Evolutionary conservation across 208 protist genomes (phyloP), one percentile per base, ranked within the genome.

Genomic region (Paratrypanosoma confusum): DNA sequence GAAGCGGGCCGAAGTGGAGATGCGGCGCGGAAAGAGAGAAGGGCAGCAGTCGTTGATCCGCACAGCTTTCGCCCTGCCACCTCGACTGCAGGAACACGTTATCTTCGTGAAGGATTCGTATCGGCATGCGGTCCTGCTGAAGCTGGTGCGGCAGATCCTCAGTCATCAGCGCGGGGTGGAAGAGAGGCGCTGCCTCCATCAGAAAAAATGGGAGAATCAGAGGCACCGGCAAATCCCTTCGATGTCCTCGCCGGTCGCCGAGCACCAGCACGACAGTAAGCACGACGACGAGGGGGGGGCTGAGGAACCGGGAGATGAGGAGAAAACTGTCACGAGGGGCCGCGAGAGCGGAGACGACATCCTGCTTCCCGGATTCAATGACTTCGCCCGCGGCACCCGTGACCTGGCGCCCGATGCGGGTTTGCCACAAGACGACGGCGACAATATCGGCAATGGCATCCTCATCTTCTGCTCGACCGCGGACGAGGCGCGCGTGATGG

Each of bases 401-500:
- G n/a, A n/a, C n/a, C n/a, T n/a, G n/a, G n/a, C n/a, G n/a, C n/a
- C n/a, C n/a, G n/a, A n/a, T n/a, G n/a, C n/a, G n/a, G n/a, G n/a
- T n/a, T n/a, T n/a, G n/a, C n/a, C n/a, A n/a, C n/a, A n/a, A n/a
- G n/a, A n/a, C n/a, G n/a, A n/a, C 29, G 59, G 83, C 34, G 78
- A 79, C 33, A 43, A 58, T 32, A 63, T 73, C 5, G 83, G 83
- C 29, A 71, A 46, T 16, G 50, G 72, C 8, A 81, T 92, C 29
- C 56, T 92, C 11, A 44, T 92, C 47, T 92, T 92, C 48, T 88
- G 78, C 52, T 71, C 71, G 47, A 75, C 78, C 5, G 79, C 83
- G 3, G 83, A 92, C 39, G 83, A 92, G 62, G 83, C 83, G 11
- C 78, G 83, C 51, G 78, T 88, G 32, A 75, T 85, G 70, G 79